Evolutionary conservation across 495 filamentous ascomycete genomes (phyloP).

Genomic region (Trichoderma erinaceum): DNA sequence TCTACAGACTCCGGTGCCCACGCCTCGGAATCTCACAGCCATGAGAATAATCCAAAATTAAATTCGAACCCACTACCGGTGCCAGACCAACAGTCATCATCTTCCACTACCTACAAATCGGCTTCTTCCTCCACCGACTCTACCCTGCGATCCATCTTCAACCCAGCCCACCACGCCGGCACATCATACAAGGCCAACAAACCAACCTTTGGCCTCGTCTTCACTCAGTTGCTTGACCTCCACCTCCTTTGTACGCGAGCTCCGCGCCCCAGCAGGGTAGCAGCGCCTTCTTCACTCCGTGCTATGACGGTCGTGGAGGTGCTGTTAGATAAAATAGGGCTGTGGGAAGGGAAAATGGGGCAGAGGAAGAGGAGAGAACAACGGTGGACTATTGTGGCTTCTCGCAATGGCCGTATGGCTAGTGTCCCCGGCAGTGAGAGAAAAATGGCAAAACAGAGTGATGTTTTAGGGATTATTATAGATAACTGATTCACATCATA

Average conservation of each 20-base stretch:
- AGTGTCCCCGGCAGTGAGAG: background rate
- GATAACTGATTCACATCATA: too few species aligned
- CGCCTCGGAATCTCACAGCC: background rate
- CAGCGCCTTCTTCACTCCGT: slow-evolving; percentile 15
- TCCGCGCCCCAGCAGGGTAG: slow-evolving; percentile 27
- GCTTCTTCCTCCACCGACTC: slow-evolving; percentile 17
- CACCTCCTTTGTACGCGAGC: slow-evolving; percentile 38
- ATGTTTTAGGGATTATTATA: background rate
- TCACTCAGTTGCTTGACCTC: slow-evolving; percentile 38
- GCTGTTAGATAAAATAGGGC: slow-evolving; percentile 38
- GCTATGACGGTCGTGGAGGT: slow-evolving; percentile 38
- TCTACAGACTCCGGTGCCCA: slow-evolving; percentile 24
- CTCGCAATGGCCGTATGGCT: background rate
- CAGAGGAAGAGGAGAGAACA: slow-evolving; percentile 32
- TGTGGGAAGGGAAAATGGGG: slow-evolving; percentile 22
- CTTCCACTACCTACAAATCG: background rate
- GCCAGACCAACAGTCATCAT: background rate
- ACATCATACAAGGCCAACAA: slow-evolving; percentile 22
- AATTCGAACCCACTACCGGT: background rate
- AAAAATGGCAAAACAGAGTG: background rate
- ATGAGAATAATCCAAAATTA: background rate
- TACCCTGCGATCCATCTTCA: slow-evolving; percentile 37
- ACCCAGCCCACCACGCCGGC: background rate
- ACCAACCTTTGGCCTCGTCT: slow-evolving; percentile 39
- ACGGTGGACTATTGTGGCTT: slow-evolving; percentile 34